Evolutionary conservation across 257 asterid genomes (phyloP).

Genomic region (Jasminum sambac): DNA sequence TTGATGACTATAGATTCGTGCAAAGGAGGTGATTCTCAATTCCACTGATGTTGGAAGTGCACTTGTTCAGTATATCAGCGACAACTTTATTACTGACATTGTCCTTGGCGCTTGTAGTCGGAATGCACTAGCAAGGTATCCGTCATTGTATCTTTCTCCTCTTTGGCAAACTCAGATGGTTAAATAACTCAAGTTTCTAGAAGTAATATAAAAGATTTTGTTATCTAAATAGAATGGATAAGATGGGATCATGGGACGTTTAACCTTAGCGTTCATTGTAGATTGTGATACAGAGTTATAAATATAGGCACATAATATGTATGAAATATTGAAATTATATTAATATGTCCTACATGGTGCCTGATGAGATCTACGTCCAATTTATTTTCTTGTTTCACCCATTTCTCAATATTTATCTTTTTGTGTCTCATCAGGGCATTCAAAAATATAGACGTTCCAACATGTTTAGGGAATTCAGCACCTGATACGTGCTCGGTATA

Average conservation of each 20-base stretch:
- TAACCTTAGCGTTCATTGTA: neutral
- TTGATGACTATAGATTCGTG: constrained; percentile 51
- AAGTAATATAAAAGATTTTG: neutral
- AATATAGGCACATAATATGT: neutral
- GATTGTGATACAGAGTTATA: neutral
- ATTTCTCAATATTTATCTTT: neutral
- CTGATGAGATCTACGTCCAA: neutral
- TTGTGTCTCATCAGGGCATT: constrained; percentile 58
- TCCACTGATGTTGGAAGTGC: constrained; percentile 53
- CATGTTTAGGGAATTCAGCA: constrained; percentile 43
- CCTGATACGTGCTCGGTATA: constrained; percentile 73
- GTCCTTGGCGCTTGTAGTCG: constrained; percentile 76
- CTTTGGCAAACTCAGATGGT: neutral
- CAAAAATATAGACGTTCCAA: constrained; percentile 54
- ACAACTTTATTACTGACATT: constrained; percentile 40
- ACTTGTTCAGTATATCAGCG: constrained; percentile 45
- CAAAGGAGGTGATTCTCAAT: constrained; percentile 65
- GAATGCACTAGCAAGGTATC: constrained; percentile 61
- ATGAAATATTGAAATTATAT: no score
- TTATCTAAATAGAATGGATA: neutral
- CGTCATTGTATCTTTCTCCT: neutral
- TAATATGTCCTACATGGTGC: neutral
- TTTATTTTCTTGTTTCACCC: neutral
- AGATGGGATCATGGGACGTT: neutral
- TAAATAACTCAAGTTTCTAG: neutral